Percentiles rank a stretch among this genome's conserved stretches.
phyloP scores from a whole-genome alignment of 805 yeast species.

The Starmerella bombi region DNA sequence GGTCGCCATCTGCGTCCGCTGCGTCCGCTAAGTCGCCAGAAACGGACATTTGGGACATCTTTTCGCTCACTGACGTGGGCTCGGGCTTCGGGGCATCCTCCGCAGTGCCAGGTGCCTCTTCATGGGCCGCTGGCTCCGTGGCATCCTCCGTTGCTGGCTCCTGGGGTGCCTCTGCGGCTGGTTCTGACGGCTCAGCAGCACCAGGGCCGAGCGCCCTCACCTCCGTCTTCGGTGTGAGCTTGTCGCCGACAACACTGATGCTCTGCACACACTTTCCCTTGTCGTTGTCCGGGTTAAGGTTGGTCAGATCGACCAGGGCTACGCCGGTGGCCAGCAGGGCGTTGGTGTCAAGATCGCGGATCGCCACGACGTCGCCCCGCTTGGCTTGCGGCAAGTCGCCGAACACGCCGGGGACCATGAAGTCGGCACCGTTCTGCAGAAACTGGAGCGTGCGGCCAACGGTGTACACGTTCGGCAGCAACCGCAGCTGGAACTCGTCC shows the following conservation, averaged over 20 bases:
- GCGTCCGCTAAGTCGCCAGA: not conserved
- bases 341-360: slow-evolving; percentile 40
- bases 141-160: slow-evolving; percentile 31
- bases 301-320: slow-evolving; percentile 31
- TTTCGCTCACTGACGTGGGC: not conserved
- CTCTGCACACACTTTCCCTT: slow-evolving; percentile 70
- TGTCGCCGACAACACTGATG: slow-evolving; percentile 57
- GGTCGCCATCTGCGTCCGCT: slow-evolving; percentile 8
- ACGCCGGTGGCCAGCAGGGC: slow-evolving; percentile 20
- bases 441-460: slow-evolving; percentile 60
- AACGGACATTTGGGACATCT: not conserved
- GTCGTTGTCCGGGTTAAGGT: slow-evolving; percentile 31
- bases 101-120: slow-evolving; percentile 1
- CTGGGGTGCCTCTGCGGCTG: slow-evolving; percentile 9
- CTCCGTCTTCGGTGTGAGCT: slow-evolving; percentile 40
- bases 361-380: slow-evolving; percentile 54
- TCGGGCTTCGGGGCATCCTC: not conserved
- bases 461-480: slow-evolving; percentile 58
- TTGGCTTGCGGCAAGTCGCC: slow-evolving; percentile 42
- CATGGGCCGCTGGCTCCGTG: slow-evolving; percentile 5
- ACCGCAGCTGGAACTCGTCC: slow-evolving; percentile 22
- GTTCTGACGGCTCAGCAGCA: not conserved
- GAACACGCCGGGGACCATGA: slow-evolving; percentile 34
- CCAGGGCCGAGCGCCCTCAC: slow-evolving; percentile 11
- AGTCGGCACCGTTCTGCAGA: slow-evolving; percentile 60